Evolutionary conservation across 768 basidiomycete genomes (phyloP), one percentile per base, ranked within the genome.

Genomic region (Wakefieldia striispora): DNA sequence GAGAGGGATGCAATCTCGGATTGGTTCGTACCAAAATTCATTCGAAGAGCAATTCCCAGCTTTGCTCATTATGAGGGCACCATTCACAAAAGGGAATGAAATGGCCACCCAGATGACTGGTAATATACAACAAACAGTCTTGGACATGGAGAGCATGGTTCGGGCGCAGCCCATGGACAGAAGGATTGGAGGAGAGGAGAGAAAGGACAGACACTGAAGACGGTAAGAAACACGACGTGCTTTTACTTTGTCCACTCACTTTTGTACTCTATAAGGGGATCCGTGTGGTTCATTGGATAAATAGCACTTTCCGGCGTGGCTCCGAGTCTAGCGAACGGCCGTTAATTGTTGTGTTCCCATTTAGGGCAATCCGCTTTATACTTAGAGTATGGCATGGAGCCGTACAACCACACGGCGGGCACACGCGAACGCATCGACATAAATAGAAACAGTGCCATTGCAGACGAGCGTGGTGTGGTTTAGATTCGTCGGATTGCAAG

Each of bases 401-500:
- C 43, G 36, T 21, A 21, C 23, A 17, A 24, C 16, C 12, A 21
- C 27, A 26, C 29, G n/a, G n/a, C n/a, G n/a, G n/a, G n/a, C 36
- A 29, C 19, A 21, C 46, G 33, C 19, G 20, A 11, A 20, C 13
- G 58, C 45, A 31, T 39, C 16, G 10, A 29, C 26, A 37, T 35
- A 46, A 29, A 16, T 16, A 14, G 29, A 35, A 19, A 20, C 21
- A 27, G 12, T 12, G 11, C 10, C 27, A 41, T 31, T 58, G 44
- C 41, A 31, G 35, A 31, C 21, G n/a, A 21, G 49, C 24, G 23
- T 42, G 48, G 44, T 46, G 17, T 34, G 34, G 34, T 51, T 35
- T 48, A 67, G 52, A 47, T 53, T 63, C 55, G 43, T 66, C 55
- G 47, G 49, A 58, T 64, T 66, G 57, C 51, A 54, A 44, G 44